Evolutionary conservation across 305 asterid genomes (phyloP), one percentile per base, ranked within the genome.

Genomic region (Solanum hybrid): DNA sequence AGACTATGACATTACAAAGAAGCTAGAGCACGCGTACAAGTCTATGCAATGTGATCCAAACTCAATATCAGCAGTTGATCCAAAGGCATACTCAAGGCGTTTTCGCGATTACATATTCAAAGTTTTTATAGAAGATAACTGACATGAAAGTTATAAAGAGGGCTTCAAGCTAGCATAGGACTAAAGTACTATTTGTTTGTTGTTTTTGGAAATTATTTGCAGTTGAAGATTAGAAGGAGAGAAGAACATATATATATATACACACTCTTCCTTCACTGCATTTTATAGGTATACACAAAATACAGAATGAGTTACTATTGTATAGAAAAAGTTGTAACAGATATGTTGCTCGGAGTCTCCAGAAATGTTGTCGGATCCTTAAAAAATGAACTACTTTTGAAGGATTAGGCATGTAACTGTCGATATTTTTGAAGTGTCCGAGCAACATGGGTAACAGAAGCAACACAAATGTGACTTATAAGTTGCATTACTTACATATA

Each of bases 11-110:
- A 78, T 89, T 33, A 78, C 90, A 81, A 89, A 90, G 88, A 90
- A 90, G 88, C 90, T 90, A 7, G 91, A 90, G 37, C 91, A 90
- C 75, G 91, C 91, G 0, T 90, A 90, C 15, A 90, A 90, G 82
- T 90, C 91, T 41, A 45, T 90, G 87, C 91, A 90, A 27, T 90
- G 89, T 41, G 91, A 90, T 78, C 87, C 91, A 13, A 90, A 76
- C 87, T 86, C 91, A 1, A 90, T 90, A 27, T 90, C 91, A 51
- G 91, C 91, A 45, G 91, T 90, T 27, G 91, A 90, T 90, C 91
- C 91, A 57, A 86, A 80, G 72, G 86, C 83, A 12, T 90, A 90
- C 65, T 90, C 91, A 26, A 45, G 90, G 70, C 90, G 91, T 15
- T 90, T 90, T 87, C 91, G 91, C 1, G 91, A 90, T 65, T 90